These are phyloP conservation scores for Verticillium klebahnii DNA, from an alignment of 2,329 filamentous ascomycete genomes.

Conservation along the genomic window DNA sequence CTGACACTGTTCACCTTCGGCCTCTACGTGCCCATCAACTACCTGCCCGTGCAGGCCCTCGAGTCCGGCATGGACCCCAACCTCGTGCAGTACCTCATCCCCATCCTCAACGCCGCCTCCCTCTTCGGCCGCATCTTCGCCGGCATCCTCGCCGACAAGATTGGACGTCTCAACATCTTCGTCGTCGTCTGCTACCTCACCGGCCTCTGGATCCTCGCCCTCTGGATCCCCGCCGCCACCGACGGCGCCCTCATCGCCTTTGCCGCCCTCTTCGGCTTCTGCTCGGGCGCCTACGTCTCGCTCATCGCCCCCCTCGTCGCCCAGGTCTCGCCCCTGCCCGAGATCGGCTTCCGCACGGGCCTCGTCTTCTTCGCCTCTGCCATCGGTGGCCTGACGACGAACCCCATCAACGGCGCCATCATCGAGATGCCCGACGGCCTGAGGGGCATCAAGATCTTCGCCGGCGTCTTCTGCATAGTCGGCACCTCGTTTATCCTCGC, in stretches of 20 bases:
- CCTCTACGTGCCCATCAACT: slow-evolving; percentile 32
- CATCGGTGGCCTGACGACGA: slow-evolving; percentile 47
- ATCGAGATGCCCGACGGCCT: slow-evolving; percentile 39
- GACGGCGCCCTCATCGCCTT: slow-evolving; percentile 33
- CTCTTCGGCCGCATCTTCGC: slow-evolving; percentile 40
- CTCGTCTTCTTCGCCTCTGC: slow-evolving; percentile 22
- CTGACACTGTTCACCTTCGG: slow-evolving; percentile 37
- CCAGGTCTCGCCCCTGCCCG: slow-evolving; percentile 38
- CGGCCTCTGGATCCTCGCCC: slow-evolving; percentile 34
- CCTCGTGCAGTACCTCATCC: slow-evolving; percentile 36
- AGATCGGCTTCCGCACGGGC: slow-evolving; percentile 39
- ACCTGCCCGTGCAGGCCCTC: slow-evolving; percentile 36
- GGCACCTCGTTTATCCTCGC: slow-evolving; percentile 20
- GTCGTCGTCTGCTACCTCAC: slow-evolving; percentile 34
- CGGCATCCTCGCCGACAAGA: slow-evolving; percentile 36
- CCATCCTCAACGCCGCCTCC: slow-evolving; percentile 40
- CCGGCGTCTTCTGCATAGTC: slow-evolving; percentile 23
- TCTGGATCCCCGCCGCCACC: slow-evolving; percentile 31
- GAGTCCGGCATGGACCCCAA: slow-evolving; percentile 32
- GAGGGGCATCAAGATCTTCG: slow-evolving; percentile 31
- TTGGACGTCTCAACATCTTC: slow-evolving; percentile 34
- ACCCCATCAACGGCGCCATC: slow-evolving; percentile 35
- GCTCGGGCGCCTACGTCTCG: slow-evolving; percentile 37
- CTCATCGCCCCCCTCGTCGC: slow-evolving; percentile 39
- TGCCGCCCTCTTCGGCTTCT: slow-evolving; percentile 37